Conservation (phyloP, 2,329 filamentous ascomycete genomes). For the Fusarium pseudograminearum region DNA sequence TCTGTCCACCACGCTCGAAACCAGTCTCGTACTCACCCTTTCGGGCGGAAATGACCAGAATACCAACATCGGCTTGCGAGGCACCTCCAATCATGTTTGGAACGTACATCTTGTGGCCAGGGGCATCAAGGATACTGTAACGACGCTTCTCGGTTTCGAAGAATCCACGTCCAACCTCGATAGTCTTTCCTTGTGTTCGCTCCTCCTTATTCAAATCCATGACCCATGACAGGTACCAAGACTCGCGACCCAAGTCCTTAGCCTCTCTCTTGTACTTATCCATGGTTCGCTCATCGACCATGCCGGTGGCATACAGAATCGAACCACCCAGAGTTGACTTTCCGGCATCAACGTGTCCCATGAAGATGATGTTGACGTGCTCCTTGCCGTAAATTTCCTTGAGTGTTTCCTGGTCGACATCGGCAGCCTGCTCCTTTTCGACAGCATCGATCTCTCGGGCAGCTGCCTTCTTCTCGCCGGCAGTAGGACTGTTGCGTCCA, state of each 20-base stretch:
- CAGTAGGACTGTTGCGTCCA: conserved; percentile 84
- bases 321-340: conserved; percentile 96
- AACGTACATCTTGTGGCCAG: conserved; percentile 97
- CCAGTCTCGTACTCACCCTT: conserved; percentile 99
- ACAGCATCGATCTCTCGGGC: conserved; percentile 83
- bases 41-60: conserved; percentile 93
- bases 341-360: conserved; percentile 97
- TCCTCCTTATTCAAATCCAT: conserved; percentile 98
- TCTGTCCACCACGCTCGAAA: conserved; percentile 96
- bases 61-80: conserved; percentile 92
- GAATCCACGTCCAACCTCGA: conserved; percentile 94
- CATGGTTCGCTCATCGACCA: conserved; percentile 99
- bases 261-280: conserved; percentile 98
- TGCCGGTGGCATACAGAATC: conserved; percentile 92
- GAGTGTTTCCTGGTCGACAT: conserved; percentile 78
- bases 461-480: conserved; percentile 63
- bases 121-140: conserved; percentile 97
- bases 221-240: conserved; percentile 99
- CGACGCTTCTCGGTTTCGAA: conserved; percentile 97
- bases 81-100: conserved; percentile 98
- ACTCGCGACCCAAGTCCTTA: conserved; percentile 95
- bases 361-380: conserved; percentile 94
- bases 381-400: conserved; percentile 97
- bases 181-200: conserved; percentile 94
- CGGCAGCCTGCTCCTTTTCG: conserved; percentile 81